phyloP scores from a whole-genome alignment of 306 rosid genomes.

The Vachellia collinsii region DNA sequence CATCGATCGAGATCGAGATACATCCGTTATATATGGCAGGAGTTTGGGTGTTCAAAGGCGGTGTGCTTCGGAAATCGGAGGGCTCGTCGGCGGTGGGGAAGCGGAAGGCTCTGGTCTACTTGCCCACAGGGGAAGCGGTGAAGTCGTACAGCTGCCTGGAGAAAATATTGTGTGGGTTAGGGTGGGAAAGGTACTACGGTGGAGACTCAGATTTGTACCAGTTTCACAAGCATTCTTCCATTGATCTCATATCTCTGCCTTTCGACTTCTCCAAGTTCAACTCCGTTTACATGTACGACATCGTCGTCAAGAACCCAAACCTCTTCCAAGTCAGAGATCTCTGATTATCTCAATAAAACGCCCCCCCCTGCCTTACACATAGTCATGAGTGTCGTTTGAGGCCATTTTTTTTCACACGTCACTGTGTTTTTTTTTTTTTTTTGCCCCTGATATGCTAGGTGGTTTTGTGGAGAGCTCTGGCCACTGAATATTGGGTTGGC shows the following conservation, averaged over 20 bases:
- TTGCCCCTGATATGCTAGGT: neutral
- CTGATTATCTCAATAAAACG: neutral
- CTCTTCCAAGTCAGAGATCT: slow-evolving; percentile 69
- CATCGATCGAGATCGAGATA: too few relatives aligned
- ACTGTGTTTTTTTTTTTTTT: too few relatives aligned
- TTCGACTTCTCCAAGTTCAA: slow-evolving; percentile 61
- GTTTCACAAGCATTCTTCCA: slow-evolving; percentile 70
- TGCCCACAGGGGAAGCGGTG: slow-evolving; percentile 63
- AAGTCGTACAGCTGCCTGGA: slow-evolving; percentile 56
- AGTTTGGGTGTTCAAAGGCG: slow-evolving; percentile 75
- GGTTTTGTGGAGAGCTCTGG: neutral
- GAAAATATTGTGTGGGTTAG: slow-evolving; percentile 54
- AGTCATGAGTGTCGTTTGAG: neutral
- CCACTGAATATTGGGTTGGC: neutral
- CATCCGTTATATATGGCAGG: slow-evolving; percentile 49
- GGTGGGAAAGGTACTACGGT: slow-evolving; percentile 84
- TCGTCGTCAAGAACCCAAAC: slow-evolving; percentile 70
- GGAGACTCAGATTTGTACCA: slow-evolving; percentile 63
- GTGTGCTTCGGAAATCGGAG: slow-evolving; percentile 51
- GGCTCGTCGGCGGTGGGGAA: slow-evolving; percentile 33
- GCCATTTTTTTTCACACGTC: neutral
- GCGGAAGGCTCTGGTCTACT: slow-evolving; percentile 54
- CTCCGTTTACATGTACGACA: slow-evolving; percentile 75
- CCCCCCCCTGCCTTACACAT: neutral
- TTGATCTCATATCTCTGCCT: slow-evolving; percentile 77